Evolutionary conservation across 2,329 filamentous ascomycete genomes (phyloP), one percentile per base, ranked within the genome.

Genomic region (Pseudonectria buxi): DNA sequence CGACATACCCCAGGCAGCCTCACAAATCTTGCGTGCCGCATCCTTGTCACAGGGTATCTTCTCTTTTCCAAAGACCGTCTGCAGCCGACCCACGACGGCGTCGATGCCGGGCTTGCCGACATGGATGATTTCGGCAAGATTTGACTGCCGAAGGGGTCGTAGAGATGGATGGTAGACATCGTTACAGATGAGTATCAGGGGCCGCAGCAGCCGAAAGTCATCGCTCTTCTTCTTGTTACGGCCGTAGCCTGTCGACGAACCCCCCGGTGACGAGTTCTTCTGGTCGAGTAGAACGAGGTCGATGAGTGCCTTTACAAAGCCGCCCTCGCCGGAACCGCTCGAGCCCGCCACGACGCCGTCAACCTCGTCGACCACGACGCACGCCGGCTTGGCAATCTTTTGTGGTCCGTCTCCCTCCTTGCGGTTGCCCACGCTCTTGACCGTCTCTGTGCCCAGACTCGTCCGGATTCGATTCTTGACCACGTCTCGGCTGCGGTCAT

Each of bases 301-400:
- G 43, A 98, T 90, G 40, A 98, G 65, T 2, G 92, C 92, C 57
- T 88, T 95, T 61, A 98, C 81, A 47, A 98, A 98, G 0, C 92
- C 92, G 33, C 90, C 90, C 56, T 98, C 92, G 26, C 88, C 85
- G 18, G 81, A 79, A 15, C 68, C 73, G 5, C 83, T 81, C 32
- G 83, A 81, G 10, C 90, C 88, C 14, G 83, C 73, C 3, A 94
- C 87, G 0, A 94, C 92, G 27, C 92, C 92, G 55, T 98, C 92
- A 1, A 96, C 92, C 62, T 98, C 92, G 53, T 98, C 92, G 1
- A 98, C 87, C 3, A 98, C 74, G 4, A 98, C 85, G 49, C 92
- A 98, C 1, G 95, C 81, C 1, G 92, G 94, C 40, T 81, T 86
- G 10, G 86, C 88, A 24, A 82, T 71, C 54, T 86, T 94, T 36